Conservation (phyloP, 2,329 filamentous ascomycete genomes). For the Lomentospora prolificans region DNA sequence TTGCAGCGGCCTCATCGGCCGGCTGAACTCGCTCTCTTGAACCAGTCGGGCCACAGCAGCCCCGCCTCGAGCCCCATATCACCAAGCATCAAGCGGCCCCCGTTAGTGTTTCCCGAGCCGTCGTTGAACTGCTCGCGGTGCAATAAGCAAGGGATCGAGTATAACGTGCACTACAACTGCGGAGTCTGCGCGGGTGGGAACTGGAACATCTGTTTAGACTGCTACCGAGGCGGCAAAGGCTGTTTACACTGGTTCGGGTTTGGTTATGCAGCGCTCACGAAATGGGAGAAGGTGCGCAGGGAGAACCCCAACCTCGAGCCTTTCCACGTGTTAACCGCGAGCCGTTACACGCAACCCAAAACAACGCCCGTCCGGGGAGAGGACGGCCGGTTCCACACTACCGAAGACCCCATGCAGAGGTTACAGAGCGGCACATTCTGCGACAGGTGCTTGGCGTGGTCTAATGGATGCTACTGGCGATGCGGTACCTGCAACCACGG, state of each 20-base stretch:
- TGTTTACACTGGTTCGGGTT: constrained; percentile 88
- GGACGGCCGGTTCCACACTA: constrained; percentile 38
- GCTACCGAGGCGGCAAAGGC: constrained; percentile 67
- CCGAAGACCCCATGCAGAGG: constrained; percentile 56
- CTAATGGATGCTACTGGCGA: constrained; percentile 83
- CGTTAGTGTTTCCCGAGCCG: constrained; percentile 57
- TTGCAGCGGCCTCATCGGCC: constrained; percentile 20
- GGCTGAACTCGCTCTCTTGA: constrained; percentile 28
- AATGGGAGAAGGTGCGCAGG: constrained; percentile 49
- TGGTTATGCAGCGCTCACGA: constrained; percentile 58
- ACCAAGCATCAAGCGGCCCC: constrained; percentile 29
- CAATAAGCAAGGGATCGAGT: constrained; percentile 62
- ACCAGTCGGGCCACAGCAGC: constrained; percentile 20
- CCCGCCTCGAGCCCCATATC: constrained; percentile 23
- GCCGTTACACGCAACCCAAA: constrained; percentile 44
- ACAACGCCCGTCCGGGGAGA: constrained; percentile 31
- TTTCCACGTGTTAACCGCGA: constrained; percentile 49
- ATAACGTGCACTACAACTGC: constrained; percentile 81
- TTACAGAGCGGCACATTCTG: constrained; percentile 80
- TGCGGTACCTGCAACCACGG: constrained; percentile 82
- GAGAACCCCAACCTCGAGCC: constrained; percentile 29
- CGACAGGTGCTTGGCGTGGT: constrained; percentile 59
- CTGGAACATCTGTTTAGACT: constrained; percentile 72
- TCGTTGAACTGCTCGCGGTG: constrained; percentile 67
- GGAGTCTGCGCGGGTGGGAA: constrained; percentile 55